These are phyloP conservation scores for Linum tenue DNA, from an alignment of 345 rosid genomes.

Conservation along the genomic window DNA sequence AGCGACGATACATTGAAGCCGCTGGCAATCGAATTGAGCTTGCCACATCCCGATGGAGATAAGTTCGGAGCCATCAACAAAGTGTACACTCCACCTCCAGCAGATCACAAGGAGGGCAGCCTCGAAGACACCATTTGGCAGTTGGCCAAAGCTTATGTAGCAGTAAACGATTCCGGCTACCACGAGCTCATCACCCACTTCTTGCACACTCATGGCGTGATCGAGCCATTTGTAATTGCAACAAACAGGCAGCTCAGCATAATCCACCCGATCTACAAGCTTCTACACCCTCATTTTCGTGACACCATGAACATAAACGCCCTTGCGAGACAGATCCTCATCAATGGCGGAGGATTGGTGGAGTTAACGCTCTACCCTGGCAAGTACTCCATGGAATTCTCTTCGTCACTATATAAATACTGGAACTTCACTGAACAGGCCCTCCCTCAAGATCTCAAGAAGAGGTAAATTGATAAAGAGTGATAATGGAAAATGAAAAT, in stretches of 20 bases:
- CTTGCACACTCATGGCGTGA: slow-evolving; percentile 59
- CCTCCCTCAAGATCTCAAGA: slow-evolving; percentile 62
- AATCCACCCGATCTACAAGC: slow-evolving; percentile 71
- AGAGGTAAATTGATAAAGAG: slow-evolving; percentile 33
- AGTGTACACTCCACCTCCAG: slow-evolving; percentile 53
- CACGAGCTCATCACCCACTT: slow-evolving; percentile 95
- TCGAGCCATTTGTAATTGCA: slow-evolving; percentile 70
- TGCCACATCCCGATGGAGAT: slow-evolving; percentile 65
- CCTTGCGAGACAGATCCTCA: slow-evolving; percentile 43
- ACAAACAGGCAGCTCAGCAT: slow-evolving; percentile 66
- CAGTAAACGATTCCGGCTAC: slow-evolving; percentile 73
- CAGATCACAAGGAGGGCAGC: slow-evolving; percentile 29
- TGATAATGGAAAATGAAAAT: background rate
- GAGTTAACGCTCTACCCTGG: slow-evolving; percentile 56
- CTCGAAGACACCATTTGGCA: slow-evolving; percentile 64
- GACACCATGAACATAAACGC: slow-evolving; percentile 78
- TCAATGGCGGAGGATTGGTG: slow-evolving; percentile 52
- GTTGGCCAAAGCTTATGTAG: slow-evolving; percentile 82
- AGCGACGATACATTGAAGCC: slow-evolving; percentile 80
- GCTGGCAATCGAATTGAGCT: slow-evolving; percentile 67
- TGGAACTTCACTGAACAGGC: slow-evolving; percentile 67
- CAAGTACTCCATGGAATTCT: slow-evolving; percentile 58
- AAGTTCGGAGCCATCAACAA: slow-evolving; percentile 47
- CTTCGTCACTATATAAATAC: slow-evolving; percentile 38
- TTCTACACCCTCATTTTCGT: slow-evolving; percentile 69